Evolutionary conservation across 768 basidiomycete genomes (phyloP).

Genomic region (Stropharia rugosoannulata): DNA sequence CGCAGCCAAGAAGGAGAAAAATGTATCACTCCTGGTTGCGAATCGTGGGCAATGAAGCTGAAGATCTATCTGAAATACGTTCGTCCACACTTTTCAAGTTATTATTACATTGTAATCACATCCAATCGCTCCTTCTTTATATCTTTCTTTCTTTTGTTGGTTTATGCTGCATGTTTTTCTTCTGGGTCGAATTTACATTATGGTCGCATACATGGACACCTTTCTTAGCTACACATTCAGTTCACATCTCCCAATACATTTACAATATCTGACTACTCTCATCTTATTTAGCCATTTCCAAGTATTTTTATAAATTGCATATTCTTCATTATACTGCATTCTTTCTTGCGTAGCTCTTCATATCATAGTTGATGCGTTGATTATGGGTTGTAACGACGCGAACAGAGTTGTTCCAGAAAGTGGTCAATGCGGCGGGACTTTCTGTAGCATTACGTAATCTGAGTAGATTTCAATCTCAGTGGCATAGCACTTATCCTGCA

Average conservation of each 20-base stretch:
- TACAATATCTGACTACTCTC: too few relatives aligned
- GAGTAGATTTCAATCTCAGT: constrained; percentile 16
- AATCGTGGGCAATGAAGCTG: constrained; percentile 3
- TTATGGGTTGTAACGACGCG: too few relatives aligned
- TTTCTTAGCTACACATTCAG: neutral
- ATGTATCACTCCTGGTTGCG: constrained; percentile 15
- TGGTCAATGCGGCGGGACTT: too few relatives aligned
- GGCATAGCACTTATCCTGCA: constrained; percentile 1
- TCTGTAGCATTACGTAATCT: constrained; percentile 11
- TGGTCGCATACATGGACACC: neutral
- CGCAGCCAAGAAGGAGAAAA: constrained; percentile 40
- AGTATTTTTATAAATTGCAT: too few relatives aligned
- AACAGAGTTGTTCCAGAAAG: too few relatives aligned
- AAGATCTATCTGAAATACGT: neutral
- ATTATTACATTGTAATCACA: neutral
- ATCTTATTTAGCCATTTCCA: too few relatives aligned
- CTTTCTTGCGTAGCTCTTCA: too few relatives aligned
- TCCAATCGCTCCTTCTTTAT: constrained; percentile 1
- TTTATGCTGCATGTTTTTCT: neutral
- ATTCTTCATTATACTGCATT: too few relatives aligned
- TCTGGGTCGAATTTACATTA: neutral
- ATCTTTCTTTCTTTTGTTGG: neutral
- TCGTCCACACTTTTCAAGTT: neutral
- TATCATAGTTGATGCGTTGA: too few relatives aligned
- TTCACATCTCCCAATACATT: too few relatives aligned